Conservation (phyloP, 2,329 filamentous ascomycete genomes). For the Aurifilum marmelostoma region DNA sequence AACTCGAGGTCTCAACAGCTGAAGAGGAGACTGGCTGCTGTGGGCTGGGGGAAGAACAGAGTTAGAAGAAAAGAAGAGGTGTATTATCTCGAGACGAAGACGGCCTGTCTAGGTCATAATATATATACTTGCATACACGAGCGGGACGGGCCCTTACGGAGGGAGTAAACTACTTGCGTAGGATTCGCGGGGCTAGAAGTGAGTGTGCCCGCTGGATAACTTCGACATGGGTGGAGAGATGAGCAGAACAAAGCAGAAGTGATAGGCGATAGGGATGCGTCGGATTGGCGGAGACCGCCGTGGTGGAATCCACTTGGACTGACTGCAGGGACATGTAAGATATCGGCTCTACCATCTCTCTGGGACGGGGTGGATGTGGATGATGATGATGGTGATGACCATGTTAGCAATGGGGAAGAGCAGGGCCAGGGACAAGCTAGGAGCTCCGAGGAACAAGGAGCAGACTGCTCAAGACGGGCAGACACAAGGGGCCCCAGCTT, state of each 20-base stretch:
- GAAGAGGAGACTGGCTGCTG: not conserved
- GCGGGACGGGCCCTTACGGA: too few relatives aligned
- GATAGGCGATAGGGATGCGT: not conserved
- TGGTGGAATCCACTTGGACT: constrained; percentile 6
- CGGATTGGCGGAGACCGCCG: constrained; percentile 2
- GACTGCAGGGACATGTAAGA: constrained; percentile 17
- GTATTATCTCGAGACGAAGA: not conserved
- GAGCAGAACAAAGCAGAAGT: not conserved
- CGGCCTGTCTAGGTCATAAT: not conserved
- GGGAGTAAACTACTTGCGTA: not conserved
- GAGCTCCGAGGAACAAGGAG: not conserved
- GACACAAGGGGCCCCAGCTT: not conserved
- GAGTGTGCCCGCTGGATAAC: not conserved
- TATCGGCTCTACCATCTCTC: constrained; percentile 5
- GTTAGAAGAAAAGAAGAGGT: not conserved
- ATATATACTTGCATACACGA: not conserved
- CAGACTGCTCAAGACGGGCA: not conserved
- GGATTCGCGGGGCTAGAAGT: not conserved
- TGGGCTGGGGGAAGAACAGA: not conserved
- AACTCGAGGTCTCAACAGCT: not conserved
- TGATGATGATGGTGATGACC: not conserved
- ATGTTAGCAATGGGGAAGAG: not conserved
- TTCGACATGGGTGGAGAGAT: not conserved
- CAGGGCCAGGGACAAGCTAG: not conserved
- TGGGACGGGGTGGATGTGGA: not conserved